Conservation (phyloP, 2,329 filamentous ascomycete genomes). For the Ophidiomyces ophidiicola region DNA sequence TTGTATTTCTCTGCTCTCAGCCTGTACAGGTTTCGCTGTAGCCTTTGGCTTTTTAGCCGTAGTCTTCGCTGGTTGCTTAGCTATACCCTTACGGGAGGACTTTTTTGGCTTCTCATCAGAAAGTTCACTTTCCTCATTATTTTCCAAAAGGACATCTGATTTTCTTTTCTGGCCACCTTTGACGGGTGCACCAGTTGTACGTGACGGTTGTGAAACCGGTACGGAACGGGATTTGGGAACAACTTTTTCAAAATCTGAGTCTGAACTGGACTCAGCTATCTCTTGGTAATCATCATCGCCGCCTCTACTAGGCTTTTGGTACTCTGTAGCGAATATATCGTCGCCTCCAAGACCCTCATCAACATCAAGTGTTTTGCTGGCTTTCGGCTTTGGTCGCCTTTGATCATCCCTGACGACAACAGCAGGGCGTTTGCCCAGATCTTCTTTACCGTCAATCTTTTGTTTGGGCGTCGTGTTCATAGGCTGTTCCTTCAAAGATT, state of each 20-base stretch:
- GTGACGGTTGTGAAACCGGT: slow-evolving; percentile 39
- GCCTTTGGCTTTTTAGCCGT: slow-evolving; percentile 41
- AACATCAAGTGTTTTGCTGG: slow-evolving; percentile 44
- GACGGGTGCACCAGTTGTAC: slow-evolving; percentile 35
- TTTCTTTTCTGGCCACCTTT: slow-evolving; percentile 46
- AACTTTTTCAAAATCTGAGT: slow-evolving; percentile 50
- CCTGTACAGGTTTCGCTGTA: slow-evolving; percentile 56
- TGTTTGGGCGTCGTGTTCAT: slow-evolving; percentile 27
- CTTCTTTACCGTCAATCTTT: slow-evolving; percentile 42
- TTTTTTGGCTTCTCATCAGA: slow-evolving; percentile 50
- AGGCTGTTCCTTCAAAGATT: slow-evolving; percentile 16
- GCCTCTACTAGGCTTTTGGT: slow-evolving; percentile 51
- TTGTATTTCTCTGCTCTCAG: slow-evolving; percentile 61
- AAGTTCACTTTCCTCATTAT: slow-evolving; percentile 43
- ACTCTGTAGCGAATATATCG: slow-evolving; percentile 70
- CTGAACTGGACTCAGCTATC: slow-evolving; percentile 38
- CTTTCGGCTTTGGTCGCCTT: slow-evolving; percentile 17
- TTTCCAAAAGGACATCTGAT: slow-evolving; percentile 42
- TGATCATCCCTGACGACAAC: neutral
- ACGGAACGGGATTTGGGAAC: slow-evolving; percentile 47
- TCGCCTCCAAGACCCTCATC: slow-evolving; percentile 57
- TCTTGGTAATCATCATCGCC: slow-evolving; percentile 62
- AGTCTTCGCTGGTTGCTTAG: slow-evolving; percentile 18
- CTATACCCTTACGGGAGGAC: slow-evolving; percentile 13
- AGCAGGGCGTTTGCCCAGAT: slow-evolving; percentile 34